Base-by-base conservation (phyloP, 2,329 filamentous ascomycete species). In the Aspergillus brunneoviolaceus region DNA sequence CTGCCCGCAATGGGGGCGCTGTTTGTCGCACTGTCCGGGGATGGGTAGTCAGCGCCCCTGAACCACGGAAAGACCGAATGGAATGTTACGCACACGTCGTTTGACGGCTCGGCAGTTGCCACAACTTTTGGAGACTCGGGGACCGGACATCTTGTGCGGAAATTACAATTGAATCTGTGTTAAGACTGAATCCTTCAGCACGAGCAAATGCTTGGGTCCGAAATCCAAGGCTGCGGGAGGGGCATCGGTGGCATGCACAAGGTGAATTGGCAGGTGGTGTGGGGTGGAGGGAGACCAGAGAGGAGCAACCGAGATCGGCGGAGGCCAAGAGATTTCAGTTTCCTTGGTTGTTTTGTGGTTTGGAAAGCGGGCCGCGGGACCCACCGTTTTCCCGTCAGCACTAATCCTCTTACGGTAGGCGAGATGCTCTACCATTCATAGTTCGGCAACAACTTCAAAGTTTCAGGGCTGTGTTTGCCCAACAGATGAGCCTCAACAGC, bases 1-100 rank as follows among this genome's bases (percentile, higher is more conserved):
- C 16, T 70, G 69, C 52, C 67, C 67, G 51, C 67, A 70, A 16
- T 64, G 55, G 39, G 68, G 67, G 45, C 47, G 11, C 53, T 64
- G 61, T 35, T 63, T 58, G 51, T 70, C 67, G 57, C 69, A 70
- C 69, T 70, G 55, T 47, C 16, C 27, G 14, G 29, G n/a, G 4
- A 5, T 23, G 4, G 23, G 23, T 14, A 19, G 9, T 45, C 11
- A 27, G 10, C 3, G 27, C 27, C 27, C 27, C 27, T 29, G 27
- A 29, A 9, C 27, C 27, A 31, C 33, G 51, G 27, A 7, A 42
- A 29, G 33, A 35, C 33, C 11, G 33, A 16, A 21, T 31, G 42
- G 50, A 25, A 29, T 29, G 42, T 25, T 10, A 65, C 64, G 25
- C n/a, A 69, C 67, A 2, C 66, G 64, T 60, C 64, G 62, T 23